Evolutionary conservation across 208 protist genomes (phyloP).

Genomic region (Endotrypanum monterogeii): DNA sequence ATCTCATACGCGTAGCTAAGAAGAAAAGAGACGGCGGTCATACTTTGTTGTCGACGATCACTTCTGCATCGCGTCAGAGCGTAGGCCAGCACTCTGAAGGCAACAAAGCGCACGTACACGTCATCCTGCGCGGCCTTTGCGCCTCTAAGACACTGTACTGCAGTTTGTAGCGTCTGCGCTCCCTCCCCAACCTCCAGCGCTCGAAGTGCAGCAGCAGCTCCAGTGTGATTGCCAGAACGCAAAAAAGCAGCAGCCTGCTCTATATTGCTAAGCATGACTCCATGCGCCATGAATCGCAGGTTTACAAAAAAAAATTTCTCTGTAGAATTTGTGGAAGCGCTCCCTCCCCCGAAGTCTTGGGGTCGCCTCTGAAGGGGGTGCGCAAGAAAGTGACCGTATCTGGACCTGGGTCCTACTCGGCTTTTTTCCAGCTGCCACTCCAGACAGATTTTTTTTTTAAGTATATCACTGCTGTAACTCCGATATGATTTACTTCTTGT

Average conservation of each 20-base stretch:
- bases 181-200: slow-evolving; percentile 41
- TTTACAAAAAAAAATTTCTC: background rate
- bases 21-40: slow-evolving; percentile 41
- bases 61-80: slow-evolving; percentile 41
- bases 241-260: slow-evolving; percentile 51
- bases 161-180: slow-evolving; percentile 34
- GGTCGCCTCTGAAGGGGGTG: background rate
- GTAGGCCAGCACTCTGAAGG: slow-evolving; percentile 64
- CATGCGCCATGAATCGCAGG: background rate
- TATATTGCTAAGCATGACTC: slow-evolving; percentile 23
- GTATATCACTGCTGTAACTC: background rate
- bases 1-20: slow-evolving; percentile 39
- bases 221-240: slow-evolving; percentile 57
- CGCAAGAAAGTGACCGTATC: background rate
- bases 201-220: slow-evolving; percentile 45
- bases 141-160: slow-evolving; percentile 13
- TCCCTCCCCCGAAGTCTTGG: background rate
- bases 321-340: background rate
- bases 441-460: background rate
- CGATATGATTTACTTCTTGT: background rate
- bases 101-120: slow-evolving; percentile 68
- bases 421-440: background rate
- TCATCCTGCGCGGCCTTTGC: slow-evolving; percentile 17
- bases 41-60: slow-evolving; percentile 27
- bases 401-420: background rate